Evolutionary conservation across 2,329 filamentous ascomycete genomes (phyloP).

Genomic region (Aspergillus niger): DNA sequence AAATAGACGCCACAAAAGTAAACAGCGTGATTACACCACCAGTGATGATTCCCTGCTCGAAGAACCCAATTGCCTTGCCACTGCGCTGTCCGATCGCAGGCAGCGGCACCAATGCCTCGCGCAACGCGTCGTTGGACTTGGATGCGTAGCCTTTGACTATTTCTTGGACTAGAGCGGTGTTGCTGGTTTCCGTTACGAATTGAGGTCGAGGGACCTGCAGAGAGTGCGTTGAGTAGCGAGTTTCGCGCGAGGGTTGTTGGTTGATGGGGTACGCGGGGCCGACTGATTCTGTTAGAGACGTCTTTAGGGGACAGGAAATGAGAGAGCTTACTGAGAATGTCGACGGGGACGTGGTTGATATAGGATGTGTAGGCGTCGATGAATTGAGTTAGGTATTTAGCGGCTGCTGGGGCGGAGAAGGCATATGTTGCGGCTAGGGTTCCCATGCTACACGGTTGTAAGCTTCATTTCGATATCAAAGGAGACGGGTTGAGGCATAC

Average conservation of each 20-base stretch:
- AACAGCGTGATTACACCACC: constrained; percentile 27
- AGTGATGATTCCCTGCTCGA: constrained; percentile 51
- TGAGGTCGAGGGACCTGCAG: constrained; percentile 52
- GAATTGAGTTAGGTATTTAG: constrained; percentile 64
- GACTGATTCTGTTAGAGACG: constrained; percentile 12
- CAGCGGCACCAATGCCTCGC: constrained; percentile 40
- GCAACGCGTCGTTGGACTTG: constrained; percentile 24
- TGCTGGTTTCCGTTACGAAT: constrained; percentile 32
- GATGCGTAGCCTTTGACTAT: constrained; percentile 20
- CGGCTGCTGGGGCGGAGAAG: constrained; percentile 53
- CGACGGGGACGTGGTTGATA: constrained; percentile 60
- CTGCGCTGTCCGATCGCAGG: constrained; percentile 27
- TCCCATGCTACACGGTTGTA: constrained; percentile 18
- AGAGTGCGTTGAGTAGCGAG: constrained; percentile 47
- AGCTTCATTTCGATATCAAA: not conserved
- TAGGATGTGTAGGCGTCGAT: constrained; percentile 53
- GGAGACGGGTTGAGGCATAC: constrained; percentile 17
- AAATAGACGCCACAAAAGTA: constrained; percentile 25
- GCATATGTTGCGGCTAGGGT: constrained; percentile 54
- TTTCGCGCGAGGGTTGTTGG: constrained; percentile 42
- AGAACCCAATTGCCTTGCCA: constrained; percentile 48
- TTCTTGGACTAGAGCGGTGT: constrained; percentile 13
- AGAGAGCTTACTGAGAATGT: constrained; percentile 50
- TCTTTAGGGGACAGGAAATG: too few relatives aligned
- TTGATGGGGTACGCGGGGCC: constrained; percentile 28